A percentile compares a stretch with the other conserved stretches of the same genome.
These are phyloP conservation scores for Haplographium delicatum DNA, from an alignment of 495 filamentous ascomycete genomes.

Conservation along the genomic window DNA sequence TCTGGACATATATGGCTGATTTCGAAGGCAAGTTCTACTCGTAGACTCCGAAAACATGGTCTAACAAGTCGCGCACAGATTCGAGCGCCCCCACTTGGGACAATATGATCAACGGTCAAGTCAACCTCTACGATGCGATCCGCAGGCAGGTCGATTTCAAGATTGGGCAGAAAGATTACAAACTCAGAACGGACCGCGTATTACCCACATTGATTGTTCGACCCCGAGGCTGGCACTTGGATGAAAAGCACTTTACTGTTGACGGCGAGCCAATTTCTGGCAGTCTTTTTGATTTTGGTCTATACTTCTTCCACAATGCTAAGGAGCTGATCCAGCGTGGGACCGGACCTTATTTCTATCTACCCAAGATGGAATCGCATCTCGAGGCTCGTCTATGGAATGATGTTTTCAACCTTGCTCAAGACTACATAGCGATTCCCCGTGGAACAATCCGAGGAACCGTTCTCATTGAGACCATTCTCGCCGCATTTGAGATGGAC, in stretches of 20 bases:
- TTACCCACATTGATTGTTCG: slow-evolving; percentile 83
- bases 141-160: slow-evolving; percentile 96
- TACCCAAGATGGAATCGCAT: slow-evolving; percentile 99
- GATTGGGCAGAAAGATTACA: slow-evolving; percentile 92
- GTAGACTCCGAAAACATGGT: slow-evolving; percentile 5
- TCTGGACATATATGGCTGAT: slow-evolving; percentile 99
- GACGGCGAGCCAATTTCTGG: slow-evolving; percentile 94
- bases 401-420: slow-evolving; percentile 93
- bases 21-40: slow-evolving; percentile 68
- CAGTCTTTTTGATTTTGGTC: slow-evolving; percentile 92
- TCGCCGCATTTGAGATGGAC: slow-evolving; percentile 99
- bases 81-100: slow-evolving; percentile 98
- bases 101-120: slow-evolving; percentile 98
- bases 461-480: slow-evolving; percentile 96
- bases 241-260: slow-evolving; percentile 97
- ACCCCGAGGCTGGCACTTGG: slow-evolving; percentile 89
- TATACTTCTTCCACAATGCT: slow-evolving; percentile 99
- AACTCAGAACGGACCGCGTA: slow-evolving; percentile 79
- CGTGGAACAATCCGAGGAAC: slow-evolving; percentile 93
- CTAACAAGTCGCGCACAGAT: slow-evolving; percentile 47
- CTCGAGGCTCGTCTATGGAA: slow-evolving; percentile 98
- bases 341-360: slow-evolving; percentile 95
- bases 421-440: slow-evolving; percentile 85
- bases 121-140: slow-evolving; percentile 97
- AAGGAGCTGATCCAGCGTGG: slow-evolving; percentile 80